phyloP scores from a whole-genome alignment of 164 flowering plant genomes.

The Protea cynaroides region DNA sequence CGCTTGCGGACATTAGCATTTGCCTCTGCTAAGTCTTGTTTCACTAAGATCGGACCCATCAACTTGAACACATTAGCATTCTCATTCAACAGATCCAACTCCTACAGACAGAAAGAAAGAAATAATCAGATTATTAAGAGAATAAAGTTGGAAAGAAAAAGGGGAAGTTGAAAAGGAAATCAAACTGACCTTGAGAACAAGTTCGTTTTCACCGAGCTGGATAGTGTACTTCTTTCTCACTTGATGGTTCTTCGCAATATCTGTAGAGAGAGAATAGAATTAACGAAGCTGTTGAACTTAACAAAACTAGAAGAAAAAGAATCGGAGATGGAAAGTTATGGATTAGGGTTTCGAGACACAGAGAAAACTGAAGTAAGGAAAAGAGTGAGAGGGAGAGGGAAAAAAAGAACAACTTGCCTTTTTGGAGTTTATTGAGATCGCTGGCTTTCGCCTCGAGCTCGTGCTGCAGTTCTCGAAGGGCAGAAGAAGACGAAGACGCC shows the following conservation, averaged over 20 bases:
- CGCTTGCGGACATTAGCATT: slow-evolving; percentile 95
- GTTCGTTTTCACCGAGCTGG: slow-evolving; percentile 97
- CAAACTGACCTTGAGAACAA: slow-evolving; percentile 71
- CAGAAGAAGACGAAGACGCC: slow-evolving; percentile 32
- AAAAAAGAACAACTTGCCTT: slow-evolving; percentile 33
- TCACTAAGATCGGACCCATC: slow-evolving; percentile 97
- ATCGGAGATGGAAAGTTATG: no score
- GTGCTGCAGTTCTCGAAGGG: slow-evolving; percentile 60
- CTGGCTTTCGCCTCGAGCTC: slow-evolving; percentile 85
- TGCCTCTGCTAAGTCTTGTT: slow-evolving; percentile 97
- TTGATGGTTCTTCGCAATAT: slow-evolving; percentile 86
- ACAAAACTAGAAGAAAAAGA: no score
- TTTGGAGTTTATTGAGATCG: slow-evolving; percentile 79
- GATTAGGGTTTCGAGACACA: no score
- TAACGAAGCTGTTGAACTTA: no score
- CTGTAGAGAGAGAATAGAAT: slow-evolving; percentile 24
- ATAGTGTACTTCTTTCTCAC: slow-evolving; percentile 93
- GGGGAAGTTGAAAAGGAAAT: not conserved
- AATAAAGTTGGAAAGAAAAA: not conserved
- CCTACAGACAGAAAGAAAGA: slow-evolving; percentile 36
- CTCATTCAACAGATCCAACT: slow-evolving; percentile 80
- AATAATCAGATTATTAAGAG: not conserved
- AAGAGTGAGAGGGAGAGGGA: not conserved
- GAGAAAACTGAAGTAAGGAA: no score
- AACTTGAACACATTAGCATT: slow-evolving; percentile 86